Conservation (phyloP, 2,329 filamentous ascomycete species). For the Gaeumannomyces tritici region DNA sequence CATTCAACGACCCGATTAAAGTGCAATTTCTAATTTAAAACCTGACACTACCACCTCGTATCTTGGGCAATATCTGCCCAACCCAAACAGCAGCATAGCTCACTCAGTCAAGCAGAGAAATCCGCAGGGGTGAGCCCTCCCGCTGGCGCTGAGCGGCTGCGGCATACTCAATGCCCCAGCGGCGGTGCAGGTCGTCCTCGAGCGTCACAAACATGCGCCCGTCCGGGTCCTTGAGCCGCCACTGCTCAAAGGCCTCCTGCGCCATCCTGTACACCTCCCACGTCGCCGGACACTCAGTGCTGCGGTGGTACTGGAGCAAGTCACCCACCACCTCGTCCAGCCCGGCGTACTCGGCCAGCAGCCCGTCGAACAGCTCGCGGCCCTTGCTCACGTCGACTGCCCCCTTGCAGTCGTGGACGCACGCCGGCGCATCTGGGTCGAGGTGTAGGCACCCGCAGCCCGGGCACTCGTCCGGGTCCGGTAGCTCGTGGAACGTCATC, state of each 20-base stretch:
- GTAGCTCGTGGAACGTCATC: constrained; percentile 24
- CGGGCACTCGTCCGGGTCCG: constrained; percentile 19
- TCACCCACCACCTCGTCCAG: constrained; percentile 6
- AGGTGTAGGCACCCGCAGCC: constrained; percentile 18
- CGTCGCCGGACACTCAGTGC: neutral
- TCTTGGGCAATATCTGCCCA: too few relatives aligned
- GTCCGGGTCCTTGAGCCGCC: neutral
- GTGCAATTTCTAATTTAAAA: neutral
- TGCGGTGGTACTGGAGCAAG: neutral
- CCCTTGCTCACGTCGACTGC: constrained; percentile 1
- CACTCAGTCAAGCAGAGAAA: neutral
- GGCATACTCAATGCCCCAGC: neutral
- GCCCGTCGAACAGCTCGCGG: neutral
- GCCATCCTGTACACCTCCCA: neutral
- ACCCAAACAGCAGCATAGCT: neutral
- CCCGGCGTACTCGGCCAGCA: constrained; percentile 8
- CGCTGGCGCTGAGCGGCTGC: neutral
- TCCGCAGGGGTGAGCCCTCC: neutral
- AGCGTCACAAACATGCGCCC: constrained; percentile 1
- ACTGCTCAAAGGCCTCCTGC: neutral
- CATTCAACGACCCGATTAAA: neutral
- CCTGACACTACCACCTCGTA: too few relatives aligned
- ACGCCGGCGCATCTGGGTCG: constrained; percentile 1
- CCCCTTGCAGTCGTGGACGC: neutral
- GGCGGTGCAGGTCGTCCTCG: neutral